phyloP scores from a whole-genome alignment of 345 rosid species.

The Citrus sinensis region DNA sequence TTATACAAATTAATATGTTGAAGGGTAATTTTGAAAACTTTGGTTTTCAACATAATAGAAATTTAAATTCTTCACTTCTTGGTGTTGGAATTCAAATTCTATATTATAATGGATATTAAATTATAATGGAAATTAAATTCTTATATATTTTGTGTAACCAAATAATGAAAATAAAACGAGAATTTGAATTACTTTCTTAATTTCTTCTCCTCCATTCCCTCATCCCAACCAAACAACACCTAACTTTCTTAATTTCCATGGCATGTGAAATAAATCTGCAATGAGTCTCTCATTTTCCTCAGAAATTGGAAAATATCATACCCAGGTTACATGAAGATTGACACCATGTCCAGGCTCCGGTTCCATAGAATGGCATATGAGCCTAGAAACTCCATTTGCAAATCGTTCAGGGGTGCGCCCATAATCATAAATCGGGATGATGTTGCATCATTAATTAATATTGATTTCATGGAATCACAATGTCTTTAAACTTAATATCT shows the following conservation, averaged over 20 bases:
- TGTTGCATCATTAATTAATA: slow-evolving; percentile 33
- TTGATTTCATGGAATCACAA: slow-evolving; percentile 30
- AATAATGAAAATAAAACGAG: no score
- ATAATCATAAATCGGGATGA: slow-evolving; percentile 34
- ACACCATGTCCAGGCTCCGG: slow-evolving; percentile 30
- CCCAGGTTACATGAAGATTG: slow-evolving; percentile 14
- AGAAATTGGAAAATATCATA: neutral
- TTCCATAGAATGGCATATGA: slow-evolving; percentile 29
- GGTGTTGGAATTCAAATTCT: no score
- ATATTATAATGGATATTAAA: no score
- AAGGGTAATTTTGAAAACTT: no score
- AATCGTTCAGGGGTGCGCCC: slow-evolving; percentile 47
- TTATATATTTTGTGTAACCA: no score
- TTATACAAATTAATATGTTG: no score
- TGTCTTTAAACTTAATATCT: slow-evolving; percentile 32
- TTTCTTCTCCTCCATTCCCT: no score
- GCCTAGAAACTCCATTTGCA: slow-evolving; percentile 34
- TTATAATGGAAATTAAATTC: no score
- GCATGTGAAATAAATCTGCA: neutral
- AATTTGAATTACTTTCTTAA: no score
- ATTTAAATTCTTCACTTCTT: no score
- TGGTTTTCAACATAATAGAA: no score
- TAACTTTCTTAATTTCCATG: neutral
- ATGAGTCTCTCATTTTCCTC: neutral
- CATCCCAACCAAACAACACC: no score